Evolutionary conservation across 164 flowering plant species (phyloP).

Genomic region (Sextonia rubra): DNA sequence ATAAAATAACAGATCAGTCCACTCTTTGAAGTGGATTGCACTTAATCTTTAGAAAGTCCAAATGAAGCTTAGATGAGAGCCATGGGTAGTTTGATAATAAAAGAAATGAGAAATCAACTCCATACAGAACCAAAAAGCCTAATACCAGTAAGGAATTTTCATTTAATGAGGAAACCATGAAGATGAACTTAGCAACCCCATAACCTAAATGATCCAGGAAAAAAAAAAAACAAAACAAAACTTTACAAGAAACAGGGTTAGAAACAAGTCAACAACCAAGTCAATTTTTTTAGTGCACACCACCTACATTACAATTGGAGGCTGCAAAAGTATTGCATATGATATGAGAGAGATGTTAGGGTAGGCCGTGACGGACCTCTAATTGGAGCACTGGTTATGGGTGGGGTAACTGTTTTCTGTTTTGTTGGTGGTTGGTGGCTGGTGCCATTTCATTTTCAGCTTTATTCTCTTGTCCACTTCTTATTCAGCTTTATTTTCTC

Average conservation of each 20-base stretch:
- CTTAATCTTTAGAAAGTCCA: background rate
- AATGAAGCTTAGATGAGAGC: background rate
- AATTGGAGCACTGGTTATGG: too few relatives aligned
- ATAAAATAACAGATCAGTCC: background rate
- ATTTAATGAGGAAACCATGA: slow-evolving; percentile 7
- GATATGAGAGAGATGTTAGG: background rate
- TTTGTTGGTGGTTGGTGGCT: too few relatives aligned
- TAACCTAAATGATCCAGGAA: background rate
- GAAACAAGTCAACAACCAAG: too few relatives aligned
- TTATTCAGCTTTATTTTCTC: too few relatives aligned
- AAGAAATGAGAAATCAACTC: background rate
- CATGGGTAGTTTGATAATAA: background rate
- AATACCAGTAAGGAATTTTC: slow-evolving; percentile 4
- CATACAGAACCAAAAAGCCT: background rate
- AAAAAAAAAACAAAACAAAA: too few relatives aligned
- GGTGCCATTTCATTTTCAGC: too few relatives aligned
- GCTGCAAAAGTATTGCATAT: background rate
- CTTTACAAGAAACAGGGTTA: background rate
- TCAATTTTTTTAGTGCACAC: background rate
- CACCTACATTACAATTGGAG: background rate
- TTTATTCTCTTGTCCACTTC: too few relatives aligned
- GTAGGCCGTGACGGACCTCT: too few relatives aligned
- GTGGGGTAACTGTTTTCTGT: too few relatives aligned
- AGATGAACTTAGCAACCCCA: slow-evolving; percentile 6
- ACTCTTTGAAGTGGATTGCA: background rate